A percentile compares a stretch with the other conserved stretches of the same genome.
phyloP scores from a whole-genome alignment of 2,329 filamentous ascomycete species.

The Fusarium nematophilum region DNA sequence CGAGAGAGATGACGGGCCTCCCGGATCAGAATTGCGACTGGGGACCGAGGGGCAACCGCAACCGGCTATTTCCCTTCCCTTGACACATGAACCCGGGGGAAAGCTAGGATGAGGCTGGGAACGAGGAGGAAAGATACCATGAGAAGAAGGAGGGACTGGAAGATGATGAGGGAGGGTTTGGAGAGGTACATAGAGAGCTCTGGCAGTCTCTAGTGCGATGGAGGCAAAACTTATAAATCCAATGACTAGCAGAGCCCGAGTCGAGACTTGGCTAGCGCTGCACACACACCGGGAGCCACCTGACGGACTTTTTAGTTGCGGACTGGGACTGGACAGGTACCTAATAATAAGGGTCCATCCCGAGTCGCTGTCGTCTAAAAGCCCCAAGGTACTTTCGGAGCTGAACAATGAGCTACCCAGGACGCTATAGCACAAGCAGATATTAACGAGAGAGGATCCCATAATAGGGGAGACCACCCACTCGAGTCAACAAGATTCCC shows the following conservation, averaged over 20 bases:
- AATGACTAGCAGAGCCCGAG: constrained; percentile 5
- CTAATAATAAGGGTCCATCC: constrained; percentile 31
- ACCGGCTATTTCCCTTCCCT: too few relatives aligned
- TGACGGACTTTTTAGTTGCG: constrained; percentile 9
- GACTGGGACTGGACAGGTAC: constrained; percentile 11
- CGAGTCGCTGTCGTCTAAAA: constrained; percentile 2
- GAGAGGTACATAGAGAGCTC: too few relatives aligned
- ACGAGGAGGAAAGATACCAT: too few relatives aligned
- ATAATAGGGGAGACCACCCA: constrained; percentile 8
- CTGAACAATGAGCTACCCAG: background rate
- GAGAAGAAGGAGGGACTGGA: too few relatives aligned
- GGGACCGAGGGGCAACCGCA: too few relatives aligned
- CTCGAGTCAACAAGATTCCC: background rate
- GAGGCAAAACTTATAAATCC: constrained; percentile 1
- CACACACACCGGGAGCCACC: background rate
- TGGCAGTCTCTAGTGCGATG: background rate
- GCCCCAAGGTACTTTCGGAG: background rate
- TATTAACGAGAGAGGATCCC: constrained; percentile 8
- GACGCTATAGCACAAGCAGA: background rate
- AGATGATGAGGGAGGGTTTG: too few relatives aligned
- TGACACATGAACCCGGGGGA: too few relatives aligned
- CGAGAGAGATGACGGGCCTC: background rate
- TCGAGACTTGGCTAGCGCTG: background rate
- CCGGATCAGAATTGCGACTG: background rate
- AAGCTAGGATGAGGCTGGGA: too few relatives aligned